Percentiles rank a stretch among this genome's conserved stretches.
These are phyloP conservation scores for Leccinum subtestaceum DNA, from an alignment of 768 basidiomycete genomes.

Conservation along the genomic window DNA sequence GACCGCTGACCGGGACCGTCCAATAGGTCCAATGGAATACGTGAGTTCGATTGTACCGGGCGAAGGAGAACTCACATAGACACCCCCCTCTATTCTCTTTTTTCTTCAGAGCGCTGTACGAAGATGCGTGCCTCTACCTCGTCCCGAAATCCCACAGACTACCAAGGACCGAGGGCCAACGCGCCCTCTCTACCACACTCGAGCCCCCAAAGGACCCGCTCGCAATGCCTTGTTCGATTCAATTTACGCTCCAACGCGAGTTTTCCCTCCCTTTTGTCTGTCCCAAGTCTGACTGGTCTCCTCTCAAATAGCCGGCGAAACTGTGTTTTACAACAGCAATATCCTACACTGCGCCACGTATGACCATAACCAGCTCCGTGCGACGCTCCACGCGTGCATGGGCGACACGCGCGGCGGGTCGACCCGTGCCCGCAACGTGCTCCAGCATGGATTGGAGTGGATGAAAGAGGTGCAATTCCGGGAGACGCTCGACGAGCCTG, in stretches of 20 bases:
- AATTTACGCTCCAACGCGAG: conserved; percentile 53
- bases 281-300: not conserved
- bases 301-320: conserved; percentile 56
- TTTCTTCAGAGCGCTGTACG: conserved; percentile 57
- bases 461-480: conserved; percentile 55
- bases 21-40: conserved; percentile 78
- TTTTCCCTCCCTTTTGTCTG: not conserved
- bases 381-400: conserved; percentile 70
- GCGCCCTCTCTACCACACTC: conserved; percentile 48
- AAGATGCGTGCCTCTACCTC: conserved; percentile 66
- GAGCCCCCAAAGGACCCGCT: conserved; percentile 56
- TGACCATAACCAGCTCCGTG: conserved; percentile 44
- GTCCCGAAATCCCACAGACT: conserved; percentile 66
- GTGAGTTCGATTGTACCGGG: conserved; percentile 37
- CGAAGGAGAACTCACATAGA: not conserved
- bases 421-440: conserved; percentile 63
- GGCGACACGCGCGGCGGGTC: conserved; percentile 62
- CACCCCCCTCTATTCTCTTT: too few relatives aligned
- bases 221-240: conserved; percentile 68
- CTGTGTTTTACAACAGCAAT: conserved; percentile 79
- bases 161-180: conserved; percentile 57
- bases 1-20: not conserved
- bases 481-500: conserved; percentile 42
- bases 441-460: conserved; percentile 74
- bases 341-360: conserved; percentile 75